Base-by-base conservation (phyloP, 345 rosid species). In the Salix dunnii region DNA sequence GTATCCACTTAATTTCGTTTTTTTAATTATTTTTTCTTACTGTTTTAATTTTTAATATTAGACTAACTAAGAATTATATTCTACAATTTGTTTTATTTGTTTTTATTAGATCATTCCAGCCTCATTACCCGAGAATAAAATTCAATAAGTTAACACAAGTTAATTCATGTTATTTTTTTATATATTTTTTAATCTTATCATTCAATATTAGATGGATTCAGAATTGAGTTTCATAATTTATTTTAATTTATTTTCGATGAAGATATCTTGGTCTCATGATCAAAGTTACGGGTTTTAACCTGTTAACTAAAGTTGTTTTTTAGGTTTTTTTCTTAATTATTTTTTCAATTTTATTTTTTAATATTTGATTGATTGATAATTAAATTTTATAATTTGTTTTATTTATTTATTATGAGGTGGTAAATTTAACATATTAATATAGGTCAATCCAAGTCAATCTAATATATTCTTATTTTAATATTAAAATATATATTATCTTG, bases 261-360 rank as follows among this genome's bases (percentile, higher is more conserved):
- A 0, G 1, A 40, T 40, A 40, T 40, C 3, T 0, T 40, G 13
- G 0, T 40, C 0, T 10, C 12, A 40, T 40, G 0, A 40, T 40
- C 3, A 40, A 10, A 12, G 0, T 40, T 1, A 2, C 0, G 10
- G 0, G 0, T 40, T 40, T 40, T 40, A 0, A 40, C 13, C 2
- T 0, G 13, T 40, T 10, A 0, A 40, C 13, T 10, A 40, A 0
- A 0, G 36, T 40, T 0, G 9, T 40, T 40, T 10, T 40, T 40
- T 40, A 40, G 11, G 0, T 9, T 0, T 0, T 40, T 5, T 2
- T 40, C 10, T 38, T 1, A 9, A 31, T 31, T 31, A 31, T 31
- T 31, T 31, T 31, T 31, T 2, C 33, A 31, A 31, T 3, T 31
- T 31, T 31, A 0, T 31, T 31, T 33, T 31, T 33, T 1, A 5